A percentile compares a stretch with the other conserved stretches of the same genome.
Conservation (phyloP, 768 basidiomycete species). For the Lactarius hatsudake region DNA sequence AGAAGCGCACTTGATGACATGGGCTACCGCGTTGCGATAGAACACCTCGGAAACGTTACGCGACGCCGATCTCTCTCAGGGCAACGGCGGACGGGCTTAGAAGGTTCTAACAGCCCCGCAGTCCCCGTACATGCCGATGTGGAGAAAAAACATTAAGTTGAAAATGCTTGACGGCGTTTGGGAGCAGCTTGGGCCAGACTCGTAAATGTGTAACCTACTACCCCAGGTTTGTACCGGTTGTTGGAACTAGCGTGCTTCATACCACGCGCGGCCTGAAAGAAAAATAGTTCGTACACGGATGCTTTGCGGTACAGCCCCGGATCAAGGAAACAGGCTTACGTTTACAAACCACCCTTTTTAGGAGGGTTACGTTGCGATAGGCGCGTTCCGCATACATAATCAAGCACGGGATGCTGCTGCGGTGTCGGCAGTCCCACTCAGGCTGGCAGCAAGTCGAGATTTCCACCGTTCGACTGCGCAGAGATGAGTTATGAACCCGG, state of each 20-base stretch:
- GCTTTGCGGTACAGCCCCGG: too few relatives aligned
- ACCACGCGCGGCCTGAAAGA: neutral
- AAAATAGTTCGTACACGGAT: too few relatives aligned
- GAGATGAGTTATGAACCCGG: conserved; percentile 8
- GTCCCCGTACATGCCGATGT: neutral
- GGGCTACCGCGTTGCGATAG: neutral
- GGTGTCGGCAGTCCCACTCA: neutral
- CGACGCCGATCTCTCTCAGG: neutral
- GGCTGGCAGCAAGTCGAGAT: neutral
- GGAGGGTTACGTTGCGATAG: neutral
- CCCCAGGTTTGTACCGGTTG: neutral
- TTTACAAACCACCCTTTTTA: too few relatives aligned
- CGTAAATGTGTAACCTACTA: neutral
- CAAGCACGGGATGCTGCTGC: neutral
- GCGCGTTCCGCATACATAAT: neutral
- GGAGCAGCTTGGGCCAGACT: neutral
- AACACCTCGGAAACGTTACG: neutral
- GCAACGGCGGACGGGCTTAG: neutral
- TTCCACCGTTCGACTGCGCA: conserved; percentile 9
- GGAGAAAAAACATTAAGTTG: neutral
- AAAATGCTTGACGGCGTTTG: neutral
- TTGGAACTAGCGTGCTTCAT: neutral
- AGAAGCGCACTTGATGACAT: neutral
- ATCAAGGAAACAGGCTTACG: too few relatives aligned
- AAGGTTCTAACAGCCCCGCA: neutral